These are phyloP conservation scores for Bolboschoenus planiculmis DNA, from an alignment of 176 grass and related monocot genomes.

Conservation along the genomic window DNA sequence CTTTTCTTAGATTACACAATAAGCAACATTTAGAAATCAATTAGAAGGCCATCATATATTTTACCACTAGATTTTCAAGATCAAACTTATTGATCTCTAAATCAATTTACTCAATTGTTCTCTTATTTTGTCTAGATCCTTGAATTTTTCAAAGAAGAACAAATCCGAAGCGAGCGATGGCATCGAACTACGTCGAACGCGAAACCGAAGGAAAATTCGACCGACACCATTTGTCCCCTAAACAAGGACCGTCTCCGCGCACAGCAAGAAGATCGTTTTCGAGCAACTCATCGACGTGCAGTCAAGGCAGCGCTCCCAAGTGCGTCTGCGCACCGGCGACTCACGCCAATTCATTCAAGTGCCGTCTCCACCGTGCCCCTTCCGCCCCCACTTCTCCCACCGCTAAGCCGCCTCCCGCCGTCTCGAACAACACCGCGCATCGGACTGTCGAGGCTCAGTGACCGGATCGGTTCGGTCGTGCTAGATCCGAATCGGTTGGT, in stretches of 20 bases:
- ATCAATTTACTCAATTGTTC: not conserved
- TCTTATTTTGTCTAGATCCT: not conserved
- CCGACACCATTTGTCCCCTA: conserved; percentile 4
- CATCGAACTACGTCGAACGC: conserved; percentile 61
- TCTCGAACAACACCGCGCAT: conserved; percentile 20
- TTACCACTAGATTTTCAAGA: not conserved
- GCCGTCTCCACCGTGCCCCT: conserved; percentile 63
- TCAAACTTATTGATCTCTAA: not conserved
- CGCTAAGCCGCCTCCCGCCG: not conserved
- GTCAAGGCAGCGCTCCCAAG: conserved; percentile 34
- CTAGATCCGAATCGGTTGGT: not conserved
- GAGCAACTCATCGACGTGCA: conserved; percentile 24
- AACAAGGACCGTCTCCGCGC: conserved; percentile 37
- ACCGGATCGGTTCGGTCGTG: not conserved
- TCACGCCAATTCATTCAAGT: conserved; percentile 80
- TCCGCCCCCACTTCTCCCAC: conserved; percentile 11
- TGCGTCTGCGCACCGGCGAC: conserved; percentile 93
- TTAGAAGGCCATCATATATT: not conserved
- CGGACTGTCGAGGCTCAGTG: conserved; percentile 59
- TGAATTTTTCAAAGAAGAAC: not conserved
- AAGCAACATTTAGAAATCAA: not conserved
- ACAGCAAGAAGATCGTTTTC: conserved; percentile 30
- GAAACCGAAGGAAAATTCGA: conserved; percentile 41
- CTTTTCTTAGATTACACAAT: not conserved
- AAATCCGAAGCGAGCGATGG: conserved; percentile 22